Evolutionary conservation across 1,284 basidiomycete species (phyloP), one percentile per base, ranked within the genome.

Genomic region (Boletellus deceptivus): DNA sequence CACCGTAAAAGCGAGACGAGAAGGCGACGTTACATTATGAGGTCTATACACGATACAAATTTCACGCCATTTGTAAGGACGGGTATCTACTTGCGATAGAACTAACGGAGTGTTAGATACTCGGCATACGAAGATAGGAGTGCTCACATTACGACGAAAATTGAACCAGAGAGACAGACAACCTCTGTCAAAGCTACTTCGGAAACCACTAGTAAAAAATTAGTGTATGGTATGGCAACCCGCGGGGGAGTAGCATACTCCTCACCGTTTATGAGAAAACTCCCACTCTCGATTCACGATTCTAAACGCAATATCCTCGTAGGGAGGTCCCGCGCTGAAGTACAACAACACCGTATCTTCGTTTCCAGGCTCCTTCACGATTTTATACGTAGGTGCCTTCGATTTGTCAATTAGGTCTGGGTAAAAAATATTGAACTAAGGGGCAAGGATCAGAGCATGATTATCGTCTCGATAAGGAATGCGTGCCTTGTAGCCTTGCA

Each of bases 221-320:
- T 27, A 63, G 43, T 17, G 11, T 53, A 52, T 27, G 51, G 34
- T 40, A 22, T 44, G 24, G 37, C 29, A 54, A 29, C 41, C 48
- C 35, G n/a, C 11, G 24, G 11, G 40, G 34, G 41, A 11, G 39
- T 35, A 41, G 17, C 0, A 18, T 42, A 18, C 17, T 25, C 49
- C 77, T 51, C 67, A 90, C 89, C 91, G 82, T 73, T 94, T 95
- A 64, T 99, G 96, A 46, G 92, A 94, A 70, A 93, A 96, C 65
- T 99, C 97, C 97, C 97, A 99, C 70, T 96, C 94, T 50, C 91
- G 82, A 62, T 98, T 93, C 48, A 99, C 96, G 59, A 99, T 97
- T 51, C 93, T 81, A 76, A 99, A 99, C 16, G 95, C 97, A 56
- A 99, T 94, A 65, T 99, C 97, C 72, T 99, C 97, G 67, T 99